phyloP scores from a whole-genome alignment of 352 stramenopile genomes.

The Phytopythium vexans region DNA sequence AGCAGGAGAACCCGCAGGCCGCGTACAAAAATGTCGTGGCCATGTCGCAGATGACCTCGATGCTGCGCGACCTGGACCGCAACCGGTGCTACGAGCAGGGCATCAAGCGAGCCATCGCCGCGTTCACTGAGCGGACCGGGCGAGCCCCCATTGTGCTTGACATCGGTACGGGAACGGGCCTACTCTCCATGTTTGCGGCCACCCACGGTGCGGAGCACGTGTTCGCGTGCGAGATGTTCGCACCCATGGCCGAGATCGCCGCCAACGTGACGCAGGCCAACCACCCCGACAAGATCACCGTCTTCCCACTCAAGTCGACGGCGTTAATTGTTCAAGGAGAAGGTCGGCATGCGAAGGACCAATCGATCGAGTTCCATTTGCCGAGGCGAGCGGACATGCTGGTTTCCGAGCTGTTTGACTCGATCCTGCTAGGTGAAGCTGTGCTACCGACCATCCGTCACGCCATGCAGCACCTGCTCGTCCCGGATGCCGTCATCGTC shows the following conservation, averaged over 20 bases:
- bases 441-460: slow-evolving; percentile 85
- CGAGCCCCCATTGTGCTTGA: slow-evolving; percentile 69
- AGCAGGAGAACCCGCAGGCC: slow-evolving; percentile 52
- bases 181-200: slow-evolving; percentile 88
- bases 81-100: slow-evolving; percentile 77
- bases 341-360: slow-evolving; percentile 2
- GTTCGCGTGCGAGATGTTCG: slow-evolving; percentile 92
- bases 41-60: slow-evolving; percentile 89
- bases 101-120: slow-evolving; percentile 57
- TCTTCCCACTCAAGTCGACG: slow-evolving; percentile 74
- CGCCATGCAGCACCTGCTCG: slow-evolving; percentile 63
- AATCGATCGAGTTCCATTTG: slow-evolving; percentile 33
- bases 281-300: slow-evolving; percentile 67
- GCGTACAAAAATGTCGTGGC: slow-evolving; percentile 80
- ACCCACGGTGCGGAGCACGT: slow-evolving; percentile 84
- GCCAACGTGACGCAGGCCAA: slow-evolving; percentile 65
- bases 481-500: slow-evolving; percentile 55
- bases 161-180: slow-evolving; percentile 77
- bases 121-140: slow-evolving; percentile 37
- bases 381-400: slow-evolving; percentile 82
- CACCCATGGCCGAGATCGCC: slow-evolving; percentile 81
- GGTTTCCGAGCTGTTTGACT: slow-evolving; percentile 93
- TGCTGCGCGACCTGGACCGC: slow-evolving; percentile 75
- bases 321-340: slow-evolving; percentile 42
- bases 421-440: slow-evolving; percentile 85